Evolutionary conservation across 1,139 yeast species (phyloP).

Genomic region (Groenewaldozyma auringiensis): DNA sequence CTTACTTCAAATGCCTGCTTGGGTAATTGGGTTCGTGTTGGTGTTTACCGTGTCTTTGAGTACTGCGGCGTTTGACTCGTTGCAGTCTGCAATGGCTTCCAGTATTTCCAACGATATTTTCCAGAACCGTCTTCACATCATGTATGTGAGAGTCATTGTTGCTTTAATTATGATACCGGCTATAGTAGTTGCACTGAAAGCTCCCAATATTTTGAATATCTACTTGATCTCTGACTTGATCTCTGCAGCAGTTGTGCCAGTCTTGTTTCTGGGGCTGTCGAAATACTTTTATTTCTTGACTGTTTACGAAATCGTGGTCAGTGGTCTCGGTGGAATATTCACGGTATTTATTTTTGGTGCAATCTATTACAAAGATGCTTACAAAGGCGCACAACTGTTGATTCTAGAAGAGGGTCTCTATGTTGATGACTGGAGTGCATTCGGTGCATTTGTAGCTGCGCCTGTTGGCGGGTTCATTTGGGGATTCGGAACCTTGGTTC

Average conservation of each 20-base stretch:
- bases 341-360: conserved; percentile 80
- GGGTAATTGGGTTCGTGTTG: conserved; percentile 79
- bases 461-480: conserved; percentile 71
- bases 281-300: conserved; percentile 48
- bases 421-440: conserved; percentile 83
- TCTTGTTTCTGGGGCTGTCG: conserved; percentile 72
- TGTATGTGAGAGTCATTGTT: conserved; percentile 67
- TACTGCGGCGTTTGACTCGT: conserved; percentile 82
- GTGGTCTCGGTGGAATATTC: conserved; percentile 76
- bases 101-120: conserved; percentile 83
- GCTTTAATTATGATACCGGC: conserved; percentile 74
- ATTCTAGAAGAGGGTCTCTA: conserved; percentile 76
- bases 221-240: conserved; percentile 86
- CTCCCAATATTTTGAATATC: conserved; percentile 75
- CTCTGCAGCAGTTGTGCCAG: conserved; percentile 79
- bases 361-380: conserved; percentile 61
- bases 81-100: conserved; percentile 85
- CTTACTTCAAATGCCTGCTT: conserved; percentile 66
- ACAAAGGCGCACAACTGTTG: conserved; percentile 69
- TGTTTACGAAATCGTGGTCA: conserved; percentile 77
- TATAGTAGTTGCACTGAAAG: conserved; percentile 74
- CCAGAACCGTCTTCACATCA: conserved; percentile 63
- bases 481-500: conserved; percentile 45
- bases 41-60: conserved; percentile 68
- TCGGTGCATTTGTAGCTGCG: conserved; percentile 89